Base-by-base conservation (phyloP, 192 early-diverging fungal genomes). In the Phlyctochytrium bullatum region DNA sequence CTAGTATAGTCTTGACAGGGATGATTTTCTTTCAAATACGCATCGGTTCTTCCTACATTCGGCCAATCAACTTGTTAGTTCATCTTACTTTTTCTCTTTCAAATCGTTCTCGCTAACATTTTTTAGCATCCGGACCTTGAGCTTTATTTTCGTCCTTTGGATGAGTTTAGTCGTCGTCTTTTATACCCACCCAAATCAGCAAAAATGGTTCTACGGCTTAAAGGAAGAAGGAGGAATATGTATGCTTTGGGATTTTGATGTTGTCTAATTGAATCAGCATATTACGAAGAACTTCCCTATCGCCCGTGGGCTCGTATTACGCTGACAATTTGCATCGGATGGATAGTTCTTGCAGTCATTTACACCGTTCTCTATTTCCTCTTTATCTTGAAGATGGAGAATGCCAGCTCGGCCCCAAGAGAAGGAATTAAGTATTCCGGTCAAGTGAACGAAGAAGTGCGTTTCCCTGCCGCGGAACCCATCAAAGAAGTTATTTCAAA, bases 161-260 rank as follows among this genome's bases (percentile, higher is more conserved):
- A 74, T 74, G 72, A 64, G 66, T 59, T 47, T 67, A 16, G 62
- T 67, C 60, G 56, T 68, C 17, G 62, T 74, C 25, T 74, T 68
- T 47, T 74, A 64, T 33, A 74, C 72, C 1, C 66, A 68, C 47
- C 72, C 72, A 28, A 34, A 6, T 24, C 40, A 36, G 6, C 36
- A 54, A 34, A 6, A 23, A 4, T 56, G 52, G n/a, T 71, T 71
- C 34, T 71, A 71, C 61, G 62, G 61, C 30, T n/a, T n/a, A n/a
- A n/a, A n/a, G n/a, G n/a, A n/a, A n/a, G n/a, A n/a, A n/a, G n/a
- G n/a, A n/a, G n/a, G n/a, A n/a, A n/a, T n/a, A n/a, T n/a, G n/a
- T n/a, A n/a, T n/a, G n/a, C n/a, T n/a, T n/a, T n/a, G n/a, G n/a
- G n/a, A n/a, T n/a, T n/a, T n/a, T n/a, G n/a, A n/a, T n/a, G n/a